A percentile compares a stretch with the other conserved stretches of the same genome.
phyloP scores from a whole-genome alignment of 192 early-diverging fungal species.

The Backusella westeae region DNA sequence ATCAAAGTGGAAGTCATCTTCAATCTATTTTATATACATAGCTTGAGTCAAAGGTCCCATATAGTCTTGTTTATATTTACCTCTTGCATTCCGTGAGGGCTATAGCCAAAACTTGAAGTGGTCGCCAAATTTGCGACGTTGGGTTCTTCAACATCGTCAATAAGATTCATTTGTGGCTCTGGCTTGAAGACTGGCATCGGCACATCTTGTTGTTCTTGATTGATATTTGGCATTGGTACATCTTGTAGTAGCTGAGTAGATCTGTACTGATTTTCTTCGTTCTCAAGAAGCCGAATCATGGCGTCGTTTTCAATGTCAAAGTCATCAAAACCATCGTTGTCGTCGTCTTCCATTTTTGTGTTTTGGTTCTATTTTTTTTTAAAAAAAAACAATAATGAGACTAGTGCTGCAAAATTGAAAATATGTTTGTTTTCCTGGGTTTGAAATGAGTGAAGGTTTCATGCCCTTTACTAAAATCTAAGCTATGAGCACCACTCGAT shows the following conservation, averaged over 20 bases:
- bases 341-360: neutral
- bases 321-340: neutral
- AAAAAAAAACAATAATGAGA: too few species aligned
- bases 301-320: neutral
- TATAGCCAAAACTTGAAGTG: neutral
- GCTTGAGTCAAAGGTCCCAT: too few species aligned
- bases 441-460: too few species aligned
- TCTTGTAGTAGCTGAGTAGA: neutral
- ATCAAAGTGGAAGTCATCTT: neutral
- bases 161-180: neutral
- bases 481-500: too few species aligned
- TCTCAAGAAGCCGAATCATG: neutral
- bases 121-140: neutral
- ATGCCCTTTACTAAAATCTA: too few species aligned
- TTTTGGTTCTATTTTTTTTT: neutral
- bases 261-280: neutral
- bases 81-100: neutral
- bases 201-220: neutral
- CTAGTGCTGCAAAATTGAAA: too few species aligned
- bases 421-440: too few species aligned
- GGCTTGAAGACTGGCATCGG: neutral
- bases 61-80: neutral
- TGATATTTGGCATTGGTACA: neutral
- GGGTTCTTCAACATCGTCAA: neutral
- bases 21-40: neutral